phyloP scores from a whole-genome alignment of 1,284 basidiomycete species.

The Abortiporus biennis region DNA sequence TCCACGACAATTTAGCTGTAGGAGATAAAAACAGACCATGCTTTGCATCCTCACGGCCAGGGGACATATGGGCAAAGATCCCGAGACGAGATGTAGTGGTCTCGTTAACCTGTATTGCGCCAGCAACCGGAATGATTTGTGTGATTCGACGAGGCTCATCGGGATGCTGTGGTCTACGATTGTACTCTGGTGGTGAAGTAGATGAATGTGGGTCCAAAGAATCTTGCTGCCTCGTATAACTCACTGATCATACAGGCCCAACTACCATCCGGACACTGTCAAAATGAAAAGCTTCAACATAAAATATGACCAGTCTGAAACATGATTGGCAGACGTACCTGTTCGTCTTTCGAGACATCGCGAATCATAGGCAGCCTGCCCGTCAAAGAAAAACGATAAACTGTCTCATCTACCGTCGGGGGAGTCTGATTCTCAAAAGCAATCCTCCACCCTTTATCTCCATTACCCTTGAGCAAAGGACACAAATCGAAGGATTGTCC shows the following conservation, averaged over 20 bases:
- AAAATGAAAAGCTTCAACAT: too few species aligned
- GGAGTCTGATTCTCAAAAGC: slow-evolving; percentile 20
- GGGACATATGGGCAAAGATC: slow-evolving; percentile 17
- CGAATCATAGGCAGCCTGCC: slow-evolving; percentile 23
- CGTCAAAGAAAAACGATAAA: slow-evolving; percentile 23
- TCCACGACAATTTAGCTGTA: neutral
- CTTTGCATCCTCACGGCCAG: slow-evolving; percentile 11
- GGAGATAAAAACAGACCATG: slow-evolving; percentile 12
- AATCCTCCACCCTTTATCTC: slow-evolving; percentile 17
- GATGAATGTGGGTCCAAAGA: too few species aligned
- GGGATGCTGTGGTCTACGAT: slow-evolving; percentile 30
- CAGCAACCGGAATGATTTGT: slow-evolving; percentile 36
- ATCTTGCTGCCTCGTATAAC: too few species aligned
- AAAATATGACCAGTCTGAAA: too few species aligned
- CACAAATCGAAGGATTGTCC: slow-evolving; percentile 23
- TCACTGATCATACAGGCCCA: slow-evolving; percentile 29
- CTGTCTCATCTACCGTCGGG: slow-evolving; percentile 25
- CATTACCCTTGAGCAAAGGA: slow-evolving; percentile 22
- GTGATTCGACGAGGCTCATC: slow-evolving; percentile 32
- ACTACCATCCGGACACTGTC: slow-evolving; percentile 28
- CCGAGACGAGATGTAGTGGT: slow-evolving; percentile 17
- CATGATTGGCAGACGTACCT: slow-evolving; percentile 13
- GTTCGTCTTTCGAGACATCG: slow-evolving; percentile 13
- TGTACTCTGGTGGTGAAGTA: slow-evolving; percentile 23
- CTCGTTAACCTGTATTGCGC: slow-evolving; percentile 12